Evolutionary conservation across 169 alveolate genomes (phyloP).

Genomic region (Fabrea salina): DNA sequence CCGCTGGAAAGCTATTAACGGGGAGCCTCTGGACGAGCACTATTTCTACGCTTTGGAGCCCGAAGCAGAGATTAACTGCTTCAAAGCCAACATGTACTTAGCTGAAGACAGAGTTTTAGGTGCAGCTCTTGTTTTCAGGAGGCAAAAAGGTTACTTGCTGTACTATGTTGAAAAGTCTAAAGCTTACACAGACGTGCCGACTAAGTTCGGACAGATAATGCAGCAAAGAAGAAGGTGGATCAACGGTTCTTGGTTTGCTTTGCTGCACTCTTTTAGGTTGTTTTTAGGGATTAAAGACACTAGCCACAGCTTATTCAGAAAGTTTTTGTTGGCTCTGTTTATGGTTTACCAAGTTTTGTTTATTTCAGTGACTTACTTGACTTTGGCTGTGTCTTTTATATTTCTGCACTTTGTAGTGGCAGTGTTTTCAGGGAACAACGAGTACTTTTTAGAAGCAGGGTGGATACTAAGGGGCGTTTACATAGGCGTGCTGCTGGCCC

Average conservation of each 20-base stretch:
- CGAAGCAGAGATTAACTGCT: background rate
- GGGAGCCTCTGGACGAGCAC: background rate
- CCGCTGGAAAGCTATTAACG: background rate
- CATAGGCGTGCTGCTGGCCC: too few species aligned
- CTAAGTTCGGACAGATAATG: background rate
- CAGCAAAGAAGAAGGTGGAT: conserved; percentile 40
- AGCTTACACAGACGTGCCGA: conserved; percentile 36
- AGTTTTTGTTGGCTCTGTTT: background rate
- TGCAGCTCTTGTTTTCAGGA: conserved; percentile 6
- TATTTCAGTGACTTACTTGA: too few species aligned
- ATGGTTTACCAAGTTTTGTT: too few species aligned
- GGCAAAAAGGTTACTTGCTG: conserved; percentile 9
- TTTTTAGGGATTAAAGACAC: conserved; percentile 25
- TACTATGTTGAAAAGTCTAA: conserved; percentile 21
- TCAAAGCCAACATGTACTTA: conserved; percentile 31
- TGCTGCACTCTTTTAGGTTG: conserved; percentile 2
- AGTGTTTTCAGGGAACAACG: too few species aligned
- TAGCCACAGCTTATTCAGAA: conserved; percentile 24
- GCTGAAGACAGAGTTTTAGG: conserved; percentile 46
- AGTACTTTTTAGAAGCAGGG: too few species aligned
- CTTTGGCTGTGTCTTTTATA: too few species aligned
- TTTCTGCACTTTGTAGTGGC: too few species aligned
- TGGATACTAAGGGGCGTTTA: too few species aligned
- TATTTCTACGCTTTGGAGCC: background rate
- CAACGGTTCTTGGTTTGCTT: conserved; percentile 38